Base-by-base conservation (phyloP, 1,284 basidiomycete species). In the Fomitiporia mediterranea region DNA sequence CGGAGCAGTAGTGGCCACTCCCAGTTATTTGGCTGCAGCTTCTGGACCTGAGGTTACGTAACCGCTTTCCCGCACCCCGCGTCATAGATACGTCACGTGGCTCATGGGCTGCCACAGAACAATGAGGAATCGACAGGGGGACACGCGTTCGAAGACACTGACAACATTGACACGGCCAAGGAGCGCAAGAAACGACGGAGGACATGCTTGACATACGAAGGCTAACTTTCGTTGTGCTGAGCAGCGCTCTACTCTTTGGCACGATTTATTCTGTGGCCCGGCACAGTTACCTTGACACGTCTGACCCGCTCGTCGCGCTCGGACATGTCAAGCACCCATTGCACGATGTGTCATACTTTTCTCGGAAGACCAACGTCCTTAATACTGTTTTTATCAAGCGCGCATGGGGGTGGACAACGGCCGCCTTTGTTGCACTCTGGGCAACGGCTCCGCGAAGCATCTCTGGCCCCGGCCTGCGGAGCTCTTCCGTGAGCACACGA, bases 341-440 rank as follows among this genome's bases (percentile, higher is more conserved):
- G 51, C 71, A 81, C 58, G 64, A 72, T n/a, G 73, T 82, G 2
- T 75, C 89, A 64, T 89, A 87, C 70, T 93, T 93, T 66, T 92
- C 94, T 4, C 80, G 79, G 62, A 94, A 96, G 69, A 72, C 77
- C 58, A 98, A 97, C 68, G 57, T 81, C 3, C 76, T 98, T 67
- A 98, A 98, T 66, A 79, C 83, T 56, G 73, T 83, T 64, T 95
- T 97, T 71, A 92, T 96, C 66, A 98, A 98, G 74, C 78, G 81
- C 51, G 84, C 89, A 6, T 98, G 96, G 95, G 89, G 75, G 0
- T 98, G 95, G 94, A 95, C 92, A 0, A 79, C 89, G 1, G 76
- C 73, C 17, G 72, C 82, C 0, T 92, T 90, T 68, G 65, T 89
- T 54, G 63, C 78, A 56, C 73, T 79, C 35, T 84, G 79, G 75